Conservation (phyloP, 768 basidiomycete species). For the Tremella yokohamensis region DNA sequence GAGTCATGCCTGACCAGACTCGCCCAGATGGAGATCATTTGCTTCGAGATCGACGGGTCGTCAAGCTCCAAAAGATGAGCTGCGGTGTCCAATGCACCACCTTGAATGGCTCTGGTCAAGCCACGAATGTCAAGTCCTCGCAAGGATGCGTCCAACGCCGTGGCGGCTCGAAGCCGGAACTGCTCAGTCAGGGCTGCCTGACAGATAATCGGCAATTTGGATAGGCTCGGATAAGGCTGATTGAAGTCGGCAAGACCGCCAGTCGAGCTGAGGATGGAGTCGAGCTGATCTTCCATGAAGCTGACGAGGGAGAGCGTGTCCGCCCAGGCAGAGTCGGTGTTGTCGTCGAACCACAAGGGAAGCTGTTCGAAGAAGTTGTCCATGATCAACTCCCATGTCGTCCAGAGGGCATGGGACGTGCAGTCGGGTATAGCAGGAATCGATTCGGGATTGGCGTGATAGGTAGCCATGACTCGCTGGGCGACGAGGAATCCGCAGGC, state of each 20-base stretch:
- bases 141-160: conserved; percentile 31
- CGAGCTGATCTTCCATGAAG: conserved; percentile 45
- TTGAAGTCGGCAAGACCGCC: conserved; percentile 7
- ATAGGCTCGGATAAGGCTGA: conserved; percentile 11
- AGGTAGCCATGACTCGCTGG: conserved; percentile 34
- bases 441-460: conserved; percentile 33
- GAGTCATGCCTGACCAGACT: conserved; percentile 30
- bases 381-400: conserved; percentile 43
- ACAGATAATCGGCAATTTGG: conserved; percentile 41
- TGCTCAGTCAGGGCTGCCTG: conserved; percentile 20
- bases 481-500: conserved; percentile 39
- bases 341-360: conserved; percentile 32
- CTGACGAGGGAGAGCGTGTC: conserved; percentile 29
- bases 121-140: conserved; percentile 18
- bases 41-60: conserved; percentile 13
- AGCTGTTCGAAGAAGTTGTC: conserved; percentile 46
- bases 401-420: conserved; percentile 37
- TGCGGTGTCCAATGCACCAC: conserved; percentile 38
- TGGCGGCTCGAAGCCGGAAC: conserved; percentile 25
- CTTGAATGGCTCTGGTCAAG: conserved; percentile 28
- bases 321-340: conserved; percentile 22
- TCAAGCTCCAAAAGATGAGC: conserved; percentile 21
- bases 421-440: conserved; percentile 34
- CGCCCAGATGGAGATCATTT: conserved; percentile 41
- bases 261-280: conserved; percentile 21